phyloP scores from a whole-genome alignment of 2,329 filamentous ascomycete genomes.

The Beauveria rudraprayagi region DNA sequence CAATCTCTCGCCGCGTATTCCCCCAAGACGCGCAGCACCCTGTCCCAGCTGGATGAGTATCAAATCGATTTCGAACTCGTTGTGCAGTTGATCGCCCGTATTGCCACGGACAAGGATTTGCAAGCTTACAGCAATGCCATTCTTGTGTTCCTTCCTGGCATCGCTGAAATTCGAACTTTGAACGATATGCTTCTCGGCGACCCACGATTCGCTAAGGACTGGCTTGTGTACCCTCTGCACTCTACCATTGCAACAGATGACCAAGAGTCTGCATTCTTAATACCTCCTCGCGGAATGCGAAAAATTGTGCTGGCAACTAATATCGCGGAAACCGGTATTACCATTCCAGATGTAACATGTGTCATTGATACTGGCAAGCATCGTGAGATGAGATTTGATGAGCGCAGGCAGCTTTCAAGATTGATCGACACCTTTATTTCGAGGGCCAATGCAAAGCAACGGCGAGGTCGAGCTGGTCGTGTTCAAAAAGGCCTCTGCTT shows the following conservation, averaged over 20 bases:
- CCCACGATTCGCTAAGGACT: constrained; percentile 64
- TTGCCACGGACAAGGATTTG: constrained; percentile 62
- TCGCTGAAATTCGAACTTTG: constrained; percentile 82
- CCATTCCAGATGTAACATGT: constrained; percentile 94
- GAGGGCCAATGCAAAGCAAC: constrained; percentile 88
- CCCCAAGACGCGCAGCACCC: constrained; percentile 61
- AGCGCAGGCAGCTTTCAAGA: constrained; percentile 80
- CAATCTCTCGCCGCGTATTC: constrained; percentile 68
- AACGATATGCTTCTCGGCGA: constrained; percentile 80
- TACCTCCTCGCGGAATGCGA: constrained; percentile 71
- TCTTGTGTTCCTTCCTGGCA: constrained; percentile 88
- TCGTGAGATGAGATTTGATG: constrained; percentile 95
- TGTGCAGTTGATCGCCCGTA: constrained; percentile 65
- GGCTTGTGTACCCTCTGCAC: constrained; percentile 84
- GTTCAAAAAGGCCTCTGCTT: constrained; percentile 94
- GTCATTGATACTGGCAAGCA: constrained; percentile 96
- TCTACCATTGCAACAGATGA: constrained; percentile 95
- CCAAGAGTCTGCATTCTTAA: constrained; percentile 83
- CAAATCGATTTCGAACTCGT: constrained; percentile 85
- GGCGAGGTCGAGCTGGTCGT: constrained; percentile 86
- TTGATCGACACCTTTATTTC: constrained; percentile 94
- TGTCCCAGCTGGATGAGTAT: constrained; percentile 81
- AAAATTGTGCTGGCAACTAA: constrained; percentile 98
- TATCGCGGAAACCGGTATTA: constrained; percentile 97
- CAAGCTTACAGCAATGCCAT: constrained; percentile 76